phyloP scores from a whole-genome alignment of 2,329 filamentous ascomycete genomes.

The Beauveria medogensis region DNA sequence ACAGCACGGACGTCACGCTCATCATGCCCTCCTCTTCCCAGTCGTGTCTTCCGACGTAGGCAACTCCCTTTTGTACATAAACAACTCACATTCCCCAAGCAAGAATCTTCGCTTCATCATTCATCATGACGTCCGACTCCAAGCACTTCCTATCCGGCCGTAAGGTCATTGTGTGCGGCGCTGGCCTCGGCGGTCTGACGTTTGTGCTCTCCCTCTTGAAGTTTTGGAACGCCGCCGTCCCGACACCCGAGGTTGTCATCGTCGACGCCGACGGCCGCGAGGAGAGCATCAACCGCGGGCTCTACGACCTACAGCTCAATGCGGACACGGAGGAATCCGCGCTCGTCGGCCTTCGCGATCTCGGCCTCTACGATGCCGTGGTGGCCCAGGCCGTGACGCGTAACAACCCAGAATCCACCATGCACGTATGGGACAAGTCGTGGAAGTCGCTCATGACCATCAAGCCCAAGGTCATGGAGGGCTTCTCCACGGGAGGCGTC shows the following conservation, averaged over 20 bases:
- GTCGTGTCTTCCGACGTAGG: neutral
- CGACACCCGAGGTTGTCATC: constrained; percentile 24
- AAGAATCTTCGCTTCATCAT: neutral
- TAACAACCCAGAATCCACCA: constrained; percentile 16
- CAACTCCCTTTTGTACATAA: neutral
- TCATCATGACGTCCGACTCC: constrained; percentile 1
- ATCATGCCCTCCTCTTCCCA: neutral
- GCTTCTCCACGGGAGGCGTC: constrained; percentile 20
- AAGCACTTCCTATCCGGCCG: constrained; percentile 23
- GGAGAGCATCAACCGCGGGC: constrained; percentile 18
- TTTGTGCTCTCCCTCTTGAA: constrained; percentile 29
- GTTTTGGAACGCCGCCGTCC: constrained; percentile 21
- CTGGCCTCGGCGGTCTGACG: constrained; percentile 30
- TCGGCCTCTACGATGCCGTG: constrained; percentile 25
- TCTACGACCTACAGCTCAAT: constrained; percentile 26
- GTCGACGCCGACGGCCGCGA: constrained; percentile 28
- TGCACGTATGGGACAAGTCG: constrained; percentile 26
- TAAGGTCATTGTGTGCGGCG: constrained; percentile 30
- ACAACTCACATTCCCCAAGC: neutral
- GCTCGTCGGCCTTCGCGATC: constrained; percentile 25
- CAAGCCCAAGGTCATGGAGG: constrained; percentile 15
- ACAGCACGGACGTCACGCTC: neutral
- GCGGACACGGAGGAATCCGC: constrained; percentile 21
- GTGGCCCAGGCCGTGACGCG: constrained; percentile 19
- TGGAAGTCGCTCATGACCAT: constrained; percentile 22